A percentile compares a stretch with the other conserved stretches of the same genome.
phyloP scores from a whole-genome alignment of 1,284 basidiomycete genomes.

The Veloboletus limbatus region DNA sequence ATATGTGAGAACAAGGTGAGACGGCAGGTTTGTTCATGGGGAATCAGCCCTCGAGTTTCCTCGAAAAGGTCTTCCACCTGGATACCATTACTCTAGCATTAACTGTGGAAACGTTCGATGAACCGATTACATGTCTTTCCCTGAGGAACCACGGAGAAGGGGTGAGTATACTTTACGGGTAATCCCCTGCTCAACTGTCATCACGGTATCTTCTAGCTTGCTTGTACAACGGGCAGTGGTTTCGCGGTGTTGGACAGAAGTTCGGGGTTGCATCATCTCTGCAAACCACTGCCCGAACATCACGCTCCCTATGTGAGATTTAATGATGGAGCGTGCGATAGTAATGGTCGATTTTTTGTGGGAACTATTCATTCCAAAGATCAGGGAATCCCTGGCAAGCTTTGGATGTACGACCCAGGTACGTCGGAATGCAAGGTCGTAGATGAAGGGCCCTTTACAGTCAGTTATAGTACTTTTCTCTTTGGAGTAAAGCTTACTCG shows the following conservation, averaged over 20 bases:
- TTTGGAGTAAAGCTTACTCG: background rate
- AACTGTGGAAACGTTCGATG: constrained; percentile 23
- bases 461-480: constrained; percentile 27
- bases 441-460: constrained; percentile 66
- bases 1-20: constrained; percentile 53
- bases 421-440: constrained; percentile 46
- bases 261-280: constrained; percentile 31
- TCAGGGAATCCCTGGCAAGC: constrained; percentile 49
- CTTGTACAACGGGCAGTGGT: constrained; percentile 20
- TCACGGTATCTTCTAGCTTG: constrained; percentile 11
- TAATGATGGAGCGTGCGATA: constrained; percentile 70
- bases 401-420: constrained; percentile 58
- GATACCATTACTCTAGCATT: constrained; percentile 16
- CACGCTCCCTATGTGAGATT: constrained; percentile 51
- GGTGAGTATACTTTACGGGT: constrained; percentile 6
- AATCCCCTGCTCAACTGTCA: background rate
- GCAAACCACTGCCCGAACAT: constrained; percentile 45
- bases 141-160: constrained; percentile 15
- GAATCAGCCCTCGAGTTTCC: constrained; percentile 1
- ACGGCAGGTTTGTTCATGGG: constrained; percentile 38
- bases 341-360: constrained; percentile 59
- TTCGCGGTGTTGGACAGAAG: constrained; percentile 20
- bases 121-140: constrained; percentile 24
- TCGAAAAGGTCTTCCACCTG: constrained; percentile 23
- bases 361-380: constrained; percentile 56